Evolutionary conservation across 257 asterid genomes (phyloP), one percentile per base, ranked within the genome.

Genomic region (Linaria vulgaris): DNA sequence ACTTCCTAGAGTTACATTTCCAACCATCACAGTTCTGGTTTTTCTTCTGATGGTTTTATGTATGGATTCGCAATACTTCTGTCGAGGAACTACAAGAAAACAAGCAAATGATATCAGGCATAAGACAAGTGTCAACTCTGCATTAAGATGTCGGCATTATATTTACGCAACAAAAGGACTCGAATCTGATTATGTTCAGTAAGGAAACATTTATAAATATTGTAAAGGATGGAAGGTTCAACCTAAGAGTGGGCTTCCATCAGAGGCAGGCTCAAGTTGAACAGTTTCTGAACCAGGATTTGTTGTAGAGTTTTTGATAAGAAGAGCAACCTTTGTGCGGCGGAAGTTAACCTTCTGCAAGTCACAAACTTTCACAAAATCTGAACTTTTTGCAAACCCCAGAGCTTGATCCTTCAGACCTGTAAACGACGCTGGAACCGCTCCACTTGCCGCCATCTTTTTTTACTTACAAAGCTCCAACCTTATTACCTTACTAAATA

Each of bases 1-100:
- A 64, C 99, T 90, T 54, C 99, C 99, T 56, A 94, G 79, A 43
- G 96, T 86, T 56, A 94, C 97, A 74, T 94, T 94, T 45, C 99
- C 99, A 58, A 94, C 95, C 99, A 87, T 90, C 74, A 94, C 99
- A 0, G 97, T 94, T 56, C 90, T 38, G 53, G 99, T 94, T 75
- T 90, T 88, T 57, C 99, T 81, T 81, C 99, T 80, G 62, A 87
- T 67, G 12, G 99, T 90, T 74, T 87, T 87, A 86, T 90, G 83
- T 56, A 86, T 79, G 61, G 95, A 84, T 73, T 94, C 97, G 67
- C 99, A 94, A 59, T 94, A 94, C 62, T 85, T 94, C 79, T 85
- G 97, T 76, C 95, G 79, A 12, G 99, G 97, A 72, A 94, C 99
- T 94, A 71, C 76, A n/a, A n/a, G n/a, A n/a, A n/a, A n/a, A n/a